phyloP scores from a whole-genome alignment of 139 green algal genomes.

The Astrephomene gubernaculifera region DNA sequence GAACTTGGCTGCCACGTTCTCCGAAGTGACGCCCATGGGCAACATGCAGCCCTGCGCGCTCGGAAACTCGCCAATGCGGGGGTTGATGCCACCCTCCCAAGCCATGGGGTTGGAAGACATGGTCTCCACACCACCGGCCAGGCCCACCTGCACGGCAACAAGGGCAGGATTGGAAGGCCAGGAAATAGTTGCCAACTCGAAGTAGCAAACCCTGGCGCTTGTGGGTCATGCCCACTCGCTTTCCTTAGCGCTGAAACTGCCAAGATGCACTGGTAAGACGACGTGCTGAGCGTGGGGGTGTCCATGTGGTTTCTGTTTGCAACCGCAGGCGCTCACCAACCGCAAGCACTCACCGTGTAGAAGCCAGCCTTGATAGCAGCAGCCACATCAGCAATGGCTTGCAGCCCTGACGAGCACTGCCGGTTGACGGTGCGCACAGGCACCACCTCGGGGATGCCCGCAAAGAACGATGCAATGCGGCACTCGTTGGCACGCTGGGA shows the following conservation, averaged over 20 bases:
- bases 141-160: neutral
- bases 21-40: constrained; percentile 98
- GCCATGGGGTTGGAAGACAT: constrained; percentile 98
- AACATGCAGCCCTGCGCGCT: constrained; percentile 93
- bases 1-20: constrained; percentile 97
- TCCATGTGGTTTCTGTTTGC: too few relatives aligned
- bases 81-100: constrained; percentile 97
- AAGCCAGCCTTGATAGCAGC: constrained; percentile 96
- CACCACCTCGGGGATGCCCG: constrained; percentile 93
- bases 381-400: constrained; percentile 95
- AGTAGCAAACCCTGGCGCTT: too few relatives aligned
- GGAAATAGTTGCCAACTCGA: too few relatives aligned
- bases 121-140: constrained; percentile 85
- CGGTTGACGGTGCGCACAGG: constrained; percentile 97
- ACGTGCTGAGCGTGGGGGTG: too few relatives aligned
- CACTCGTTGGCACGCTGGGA: constrained; percentile 96
- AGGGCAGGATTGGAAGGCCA: too few relatives aligned
- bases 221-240: too few relatives aligned
- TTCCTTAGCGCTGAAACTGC: too few relatives aligned
- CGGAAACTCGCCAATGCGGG: constrained; percentile 70
- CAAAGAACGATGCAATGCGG: constrained; percentile 94
- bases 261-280: too few relatives aligned
- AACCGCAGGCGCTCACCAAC: too few relatives aligned
- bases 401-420: constrained; percentile 93
- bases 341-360: too few relatives aligned